Evolutionary conservation across 148 eudicot species (phyloP).

Genomic region (Talinum fruticosum): DNA sequence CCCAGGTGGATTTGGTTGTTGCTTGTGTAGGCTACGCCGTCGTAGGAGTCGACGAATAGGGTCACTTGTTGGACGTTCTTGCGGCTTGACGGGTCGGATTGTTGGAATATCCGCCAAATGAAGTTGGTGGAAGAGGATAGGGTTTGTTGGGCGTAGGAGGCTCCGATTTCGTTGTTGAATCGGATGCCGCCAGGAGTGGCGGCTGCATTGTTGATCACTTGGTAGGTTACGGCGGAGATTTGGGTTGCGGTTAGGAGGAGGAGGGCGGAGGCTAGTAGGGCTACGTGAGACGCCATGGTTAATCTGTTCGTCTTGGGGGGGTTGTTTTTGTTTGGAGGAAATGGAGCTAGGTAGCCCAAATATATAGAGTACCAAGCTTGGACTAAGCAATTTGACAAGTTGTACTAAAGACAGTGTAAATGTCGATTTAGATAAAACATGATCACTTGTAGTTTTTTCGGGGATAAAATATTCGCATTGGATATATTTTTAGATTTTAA

Average conservation of each 20-base stretch:
- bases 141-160: conserved; percentile 24
- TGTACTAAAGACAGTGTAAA: not conserved
- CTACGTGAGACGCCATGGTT: not conserved
- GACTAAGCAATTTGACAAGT: not conserved
- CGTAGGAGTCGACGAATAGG: conserved; percentile 28
- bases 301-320: no score
- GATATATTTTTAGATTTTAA: no score
- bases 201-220: not conserved
- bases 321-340: no score
- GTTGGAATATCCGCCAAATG: conserved; percentile 49
- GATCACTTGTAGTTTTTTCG: no score
- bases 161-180: not conserved
- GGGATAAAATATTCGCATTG: no score
- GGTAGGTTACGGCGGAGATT: not conserved
- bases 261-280: not conserved
- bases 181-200: not conserved
- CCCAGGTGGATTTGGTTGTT: conserved; percentile 34
- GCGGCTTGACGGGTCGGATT: conserved; percentile 23
- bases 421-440: no score
- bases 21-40: conserved; percentile 27
- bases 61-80: conserved; percentile 27
- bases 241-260: not conserved
- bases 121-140: conserved; percentile 32
- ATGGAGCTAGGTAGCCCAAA: no score
- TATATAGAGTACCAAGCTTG: no score